Conservation (phyloP, 257 asterid genomes). For the Ehretia macrophylla region DNA sequence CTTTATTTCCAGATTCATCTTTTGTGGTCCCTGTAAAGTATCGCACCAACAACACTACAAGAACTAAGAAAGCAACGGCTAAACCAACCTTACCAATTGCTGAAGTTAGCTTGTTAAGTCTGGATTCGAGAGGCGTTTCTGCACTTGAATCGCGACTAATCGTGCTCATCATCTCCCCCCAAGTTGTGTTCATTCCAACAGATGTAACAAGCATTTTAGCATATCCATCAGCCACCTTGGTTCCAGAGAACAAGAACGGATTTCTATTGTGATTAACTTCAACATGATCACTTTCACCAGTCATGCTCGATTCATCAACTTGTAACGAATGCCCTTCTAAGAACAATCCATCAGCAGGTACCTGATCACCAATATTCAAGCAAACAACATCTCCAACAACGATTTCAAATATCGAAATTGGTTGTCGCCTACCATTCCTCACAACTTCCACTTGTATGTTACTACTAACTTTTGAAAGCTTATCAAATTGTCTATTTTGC, state of each 20-base stretch:
- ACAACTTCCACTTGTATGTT: slow-evolving; percentile 7
- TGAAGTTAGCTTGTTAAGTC: background rate
- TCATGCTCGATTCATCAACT: slow-evolving; percentile 28
- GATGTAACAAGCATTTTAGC: slow-evolving; percentile 14
- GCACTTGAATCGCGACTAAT: background rate
- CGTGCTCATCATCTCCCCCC: background rate
- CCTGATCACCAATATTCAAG: slow-evolving; percentile 24
- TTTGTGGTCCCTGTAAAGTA: background rate
- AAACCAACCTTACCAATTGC: background rate
- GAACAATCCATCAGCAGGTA: slow-evolving; percentile 25
- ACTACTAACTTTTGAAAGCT: background rate
- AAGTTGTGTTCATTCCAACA: slow-evolving; percentile 24
- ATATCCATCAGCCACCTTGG: slow-evolving; percentile 23
- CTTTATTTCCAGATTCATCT: background rate
- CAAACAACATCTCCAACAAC: slow-evolving; percentile 19
- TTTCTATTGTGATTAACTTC: background rate
- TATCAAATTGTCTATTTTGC: slow-evolving; percentile 3
- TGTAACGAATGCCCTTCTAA: slow-evolving; percentile 20
- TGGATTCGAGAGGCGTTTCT: background rate
- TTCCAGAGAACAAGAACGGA: slow-evolving; percentile 21
- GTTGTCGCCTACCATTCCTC: slow-evolving; percentile 5
- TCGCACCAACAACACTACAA: background rate
- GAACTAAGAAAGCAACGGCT: background rate
- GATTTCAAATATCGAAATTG: slow-evolving; percentile 8
- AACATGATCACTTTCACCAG: slow-evolving; percentile 14